phyloP scores from a whole-genome alignment of 2,329 filamentous ascomycete genomes.

The Sclerotinia borealis region DNA sequence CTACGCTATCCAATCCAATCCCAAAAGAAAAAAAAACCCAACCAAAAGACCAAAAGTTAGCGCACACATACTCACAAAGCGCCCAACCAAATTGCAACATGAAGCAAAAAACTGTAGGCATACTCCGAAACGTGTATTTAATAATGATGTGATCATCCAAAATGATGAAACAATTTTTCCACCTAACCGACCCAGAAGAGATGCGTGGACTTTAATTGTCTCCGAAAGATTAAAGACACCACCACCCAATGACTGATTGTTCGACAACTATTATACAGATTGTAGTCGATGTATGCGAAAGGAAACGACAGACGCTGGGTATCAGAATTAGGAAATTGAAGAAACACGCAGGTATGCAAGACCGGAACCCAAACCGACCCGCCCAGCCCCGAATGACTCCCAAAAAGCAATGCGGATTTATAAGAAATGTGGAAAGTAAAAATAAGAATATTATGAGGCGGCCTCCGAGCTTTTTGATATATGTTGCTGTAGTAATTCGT shows the following conservation, averaged over 20 bases:
- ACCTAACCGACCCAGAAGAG: background rate
- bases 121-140: background rate
- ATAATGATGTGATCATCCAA: background rate
- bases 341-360: constrained; percentile 9
- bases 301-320: constrained; percentile 10
- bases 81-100: background rate
- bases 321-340: constrained; percentile 7
- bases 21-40: background rate
- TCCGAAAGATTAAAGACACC: background rate
- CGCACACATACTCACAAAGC: background rate
- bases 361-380: background rate
- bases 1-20: background rate
- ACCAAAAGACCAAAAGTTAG: background rate
- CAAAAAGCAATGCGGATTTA: constrained; percentile 6
- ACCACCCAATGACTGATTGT: background rate
- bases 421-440: background rate
- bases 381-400: constrained; percentile 2
- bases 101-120: background rate
- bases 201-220: background rate
- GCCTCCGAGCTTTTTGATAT: background rate
- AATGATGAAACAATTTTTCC: background rate
- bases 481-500: background rate
- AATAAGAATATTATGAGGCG: background rate
- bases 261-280: constrained; percentile 7
- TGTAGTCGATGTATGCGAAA: constrained; percentile 1